Evolutionary conservation across 441 rosid genomes (phyloP).

Genomic region (Aquilaria agallochum): DNA sequence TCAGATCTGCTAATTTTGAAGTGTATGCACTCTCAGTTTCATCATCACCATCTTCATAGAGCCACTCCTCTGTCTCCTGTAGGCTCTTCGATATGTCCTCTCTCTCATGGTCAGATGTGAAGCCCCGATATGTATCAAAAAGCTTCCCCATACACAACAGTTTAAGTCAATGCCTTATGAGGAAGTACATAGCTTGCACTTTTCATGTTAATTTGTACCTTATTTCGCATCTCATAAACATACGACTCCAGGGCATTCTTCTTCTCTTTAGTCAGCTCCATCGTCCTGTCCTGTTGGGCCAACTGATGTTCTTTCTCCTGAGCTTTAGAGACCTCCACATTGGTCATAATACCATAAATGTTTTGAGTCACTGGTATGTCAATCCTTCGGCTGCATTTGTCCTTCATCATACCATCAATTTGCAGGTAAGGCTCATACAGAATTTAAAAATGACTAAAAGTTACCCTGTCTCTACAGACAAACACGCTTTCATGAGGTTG

Average conservation of each 20-base stretch:
- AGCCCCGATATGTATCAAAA: conserved; percentile 43
- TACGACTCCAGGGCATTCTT: conserved; percentile 72
- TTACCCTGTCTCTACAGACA: too few species aligned
- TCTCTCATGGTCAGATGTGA: conserved; percentile 49
- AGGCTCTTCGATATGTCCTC: conserved; percentile 52
- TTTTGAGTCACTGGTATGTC: conserved; percentile 43
- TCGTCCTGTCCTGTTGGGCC: conserved; percentile 59
- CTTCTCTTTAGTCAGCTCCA: conserved; percentile 61
- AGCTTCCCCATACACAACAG: conserved; percentile 28
- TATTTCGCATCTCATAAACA: conserved; percentile 76
- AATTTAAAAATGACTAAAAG: not conserved
- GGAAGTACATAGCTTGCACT: conserved; percentile 5
- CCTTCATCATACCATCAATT: conserved; percentile 23
- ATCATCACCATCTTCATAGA: conserved; percentile 69
- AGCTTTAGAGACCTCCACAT: conserved; percentile 45
- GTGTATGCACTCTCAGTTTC: conserved; percentile 56
- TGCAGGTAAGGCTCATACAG: conserved; percentile 13
- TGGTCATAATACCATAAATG: conserved; percentile 43
- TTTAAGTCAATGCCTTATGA: conserved; percentile 3
- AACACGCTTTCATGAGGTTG: too few species aligned
- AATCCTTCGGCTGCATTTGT: conserved; percentile 35
- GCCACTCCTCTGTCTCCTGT: conserved; percentile 70
- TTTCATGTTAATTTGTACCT: conserved; percentile 27
- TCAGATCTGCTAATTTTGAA: conserved; percentile 47
- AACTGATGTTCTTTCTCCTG: conserved; percentile 47